Conservation (phyloP, 768 basidiomycete species). For the Mycena pura region DNA sequence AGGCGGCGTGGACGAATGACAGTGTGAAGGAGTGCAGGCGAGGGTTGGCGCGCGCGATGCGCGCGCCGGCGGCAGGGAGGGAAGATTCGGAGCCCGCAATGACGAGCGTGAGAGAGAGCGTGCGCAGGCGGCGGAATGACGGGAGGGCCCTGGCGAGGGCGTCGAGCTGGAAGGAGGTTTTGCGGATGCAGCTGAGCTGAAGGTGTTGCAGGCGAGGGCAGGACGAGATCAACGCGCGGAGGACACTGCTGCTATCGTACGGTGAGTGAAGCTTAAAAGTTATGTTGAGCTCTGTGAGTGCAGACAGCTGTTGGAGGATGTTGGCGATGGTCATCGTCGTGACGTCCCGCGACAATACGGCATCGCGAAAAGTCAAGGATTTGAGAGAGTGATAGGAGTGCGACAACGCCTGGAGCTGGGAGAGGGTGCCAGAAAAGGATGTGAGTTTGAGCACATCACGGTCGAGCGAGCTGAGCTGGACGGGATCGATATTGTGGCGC, state of each 20-base stretch:
- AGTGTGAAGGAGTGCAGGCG: constrained; percentile 69
- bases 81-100: constrained; percentile 68
- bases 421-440: constrained; percentile 70
- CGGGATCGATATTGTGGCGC: constrained; percentile 57
- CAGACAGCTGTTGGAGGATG: constrained; percentile 62
- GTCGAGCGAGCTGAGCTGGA: constrained; percentile 57
- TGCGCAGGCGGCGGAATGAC: constrained; percentile 66
- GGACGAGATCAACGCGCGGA: constrained; percentile 68
- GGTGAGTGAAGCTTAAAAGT: constrained; percentile 74
- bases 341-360: constrained; percentile 71
- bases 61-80: constrained; percentile 55
- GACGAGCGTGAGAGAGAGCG: constrained; percentile 68
- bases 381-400: constrained; percentile 56
- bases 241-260: constrained; percentile 75
- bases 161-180: constrained; percentile 76
- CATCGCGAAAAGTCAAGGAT: constrained; percentile 67
- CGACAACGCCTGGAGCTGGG: constrained; percentile 69
- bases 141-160: constrained; percentile 68
- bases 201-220: constrained; percentile 71
- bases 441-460: constrained; percentile 57
- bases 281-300: constrained; percentile 65
- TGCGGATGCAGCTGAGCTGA: constrained; percentile 69
- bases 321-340: constrained; percentile 66
- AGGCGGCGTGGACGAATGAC: constrained; percentile 64
- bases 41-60: constrained; percentile 70